Conservation (phyloP, 768 basidiomycete species). For the Tylopilus felleus region DNA sequence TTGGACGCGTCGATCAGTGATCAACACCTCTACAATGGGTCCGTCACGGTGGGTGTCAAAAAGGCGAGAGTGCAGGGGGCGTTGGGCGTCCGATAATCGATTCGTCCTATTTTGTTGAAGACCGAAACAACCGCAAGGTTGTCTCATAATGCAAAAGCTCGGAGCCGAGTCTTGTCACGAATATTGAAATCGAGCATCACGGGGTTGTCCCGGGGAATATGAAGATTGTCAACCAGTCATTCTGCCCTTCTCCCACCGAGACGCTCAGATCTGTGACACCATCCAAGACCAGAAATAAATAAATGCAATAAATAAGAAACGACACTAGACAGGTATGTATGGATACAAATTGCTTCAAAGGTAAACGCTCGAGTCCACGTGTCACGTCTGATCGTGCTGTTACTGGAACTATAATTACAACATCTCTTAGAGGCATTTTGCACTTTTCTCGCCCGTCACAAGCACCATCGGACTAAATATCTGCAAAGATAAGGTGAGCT, state of each 20-base stretch:
- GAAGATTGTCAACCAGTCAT: not conserved
- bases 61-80: not conserved
- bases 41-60: not conserved
- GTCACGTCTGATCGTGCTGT: not conserved
- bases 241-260: too few species aligned
- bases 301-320: not conserved
- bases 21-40: not conserved
- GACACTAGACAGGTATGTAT: not conserved
- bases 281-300: not conserved
- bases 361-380: not conserved
- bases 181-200: too few species aligned
- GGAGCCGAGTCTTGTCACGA: not conserved
- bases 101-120: not conserved
- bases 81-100: not conserved
- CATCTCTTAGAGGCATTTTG: not conserved
- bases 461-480: conserved; percentile 10
- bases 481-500: not conserved
- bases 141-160: not conserved
- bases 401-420: not conserved
- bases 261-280: not conserved
- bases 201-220: too few species aligned
- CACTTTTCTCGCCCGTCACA: not conserved
- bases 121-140: not conserved
- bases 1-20: not conserved
- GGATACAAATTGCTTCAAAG: not conserved